Percentiles rank a stretch among this genome's conserved stretches.
Conservation (phyloP, 805 yeast genomes). For the Pichia sporocuriosa region DNA sequence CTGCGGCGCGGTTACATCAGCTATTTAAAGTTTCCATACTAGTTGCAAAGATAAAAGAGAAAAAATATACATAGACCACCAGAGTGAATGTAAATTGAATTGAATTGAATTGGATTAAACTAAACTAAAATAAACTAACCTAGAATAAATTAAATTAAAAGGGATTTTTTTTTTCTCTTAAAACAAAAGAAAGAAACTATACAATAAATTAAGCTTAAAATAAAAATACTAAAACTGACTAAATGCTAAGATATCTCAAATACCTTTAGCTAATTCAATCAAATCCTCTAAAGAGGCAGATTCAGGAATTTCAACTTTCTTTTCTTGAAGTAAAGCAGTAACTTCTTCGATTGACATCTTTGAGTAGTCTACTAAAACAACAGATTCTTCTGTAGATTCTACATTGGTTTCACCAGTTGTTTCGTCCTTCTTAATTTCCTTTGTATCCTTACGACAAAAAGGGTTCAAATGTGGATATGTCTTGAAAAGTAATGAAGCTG, state of each 20-base stretch:
- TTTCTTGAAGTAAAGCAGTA: not conserved
- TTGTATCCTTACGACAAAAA: slow-evolving; percentile 1
- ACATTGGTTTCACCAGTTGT: slow-evolving; percentile 3
- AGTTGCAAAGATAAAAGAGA: too few relatives aligned
- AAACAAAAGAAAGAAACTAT: too few relatives aligned
- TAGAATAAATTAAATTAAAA: too few relatives aligned
- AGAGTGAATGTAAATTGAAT: too few relatives aligned
- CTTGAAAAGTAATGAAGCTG: slow-evolving; percentile 35
- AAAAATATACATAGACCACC: too few relatives aligned
- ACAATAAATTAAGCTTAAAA: too few relatives aligned
- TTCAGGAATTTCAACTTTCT: not conserved
- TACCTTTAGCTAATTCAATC: slow-evolving; percentile 7
- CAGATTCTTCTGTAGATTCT: slow-evolving; percentile 21
- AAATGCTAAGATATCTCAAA: not conserved
- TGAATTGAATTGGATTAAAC: too few relatives aligned
- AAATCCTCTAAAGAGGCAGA: slow-evolving; percentile 33
- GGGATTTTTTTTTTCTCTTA: too few relatives aligned
- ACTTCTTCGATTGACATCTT: not conserved
- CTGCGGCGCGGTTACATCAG: too few relatives aligned
- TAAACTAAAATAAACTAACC: too few relatives aligned
- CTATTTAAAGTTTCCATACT: too few relatives aligned
- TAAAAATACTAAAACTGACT: too few relatives aligned
- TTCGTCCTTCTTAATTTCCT: slow-evolving; percentile 4
- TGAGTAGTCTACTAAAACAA: not conserved
- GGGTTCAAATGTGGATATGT: slow-evolving; percentile 44